Percentiles rank a stretch among this genome's conserved stretches.
Evolutionary conservation across 352 stramenopile genomes (phyloP).

Genomic region (Globisporangium okanoganense): DNA sequence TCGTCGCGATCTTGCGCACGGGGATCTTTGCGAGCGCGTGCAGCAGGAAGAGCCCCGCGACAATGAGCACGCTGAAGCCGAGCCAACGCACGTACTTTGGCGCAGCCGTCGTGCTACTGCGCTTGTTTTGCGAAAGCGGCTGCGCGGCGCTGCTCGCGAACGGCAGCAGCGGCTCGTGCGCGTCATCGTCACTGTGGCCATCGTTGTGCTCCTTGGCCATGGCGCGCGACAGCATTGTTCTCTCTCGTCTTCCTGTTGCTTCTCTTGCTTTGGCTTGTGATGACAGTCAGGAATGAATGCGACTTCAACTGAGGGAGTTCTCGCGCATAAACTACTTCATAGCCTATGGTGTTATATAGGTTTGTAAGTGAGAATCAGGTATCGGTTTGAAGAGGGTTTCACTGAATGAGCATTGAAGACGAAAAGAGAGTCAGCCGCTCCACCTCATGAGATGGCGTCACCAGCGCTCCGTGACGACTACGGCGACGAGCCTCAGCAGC

Average conservation of each 20-base stretch:
- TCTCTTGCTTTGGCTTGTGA: background rate
- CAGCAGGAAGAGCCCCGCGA: constrained; percentile 28
- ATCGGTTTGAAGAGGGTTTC: constrained; percentile 1
- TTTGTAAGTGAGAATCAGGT: background rate
- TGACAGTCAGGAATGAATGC: constrained; percentile 2
- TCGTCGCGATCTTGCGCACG: constrained; percentile 46
- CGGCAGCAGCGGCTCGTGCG: constrained; percentile 17
- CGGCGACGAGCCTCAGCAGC: background rate
- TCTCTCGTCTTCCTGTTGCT: background rate
- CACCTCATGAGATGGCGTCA: background rate
- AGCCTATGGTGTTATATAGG: background rate
- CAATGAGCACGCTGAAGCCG: constrained; percentile 2
- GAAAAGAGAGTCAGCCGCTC: constrained; percentile 8
- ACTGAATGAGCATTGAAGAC: constrained; percentile 2
- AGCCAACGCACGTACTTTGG: constrained; percentile 11
- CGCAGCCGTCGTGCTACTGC: background rate
- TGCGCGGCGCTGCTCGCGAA: constrained; percentile 4
- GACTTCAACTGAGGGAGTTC: constrained; percentile 10
- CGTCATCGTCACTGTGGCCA: constrained; percentile 4
- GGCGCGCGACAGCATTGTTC: constrained; percentile 11
- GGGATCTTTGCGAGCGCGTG: constrained; percentile 48
- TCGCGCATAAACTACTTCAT: background rate
- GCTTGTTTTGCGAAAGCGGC: background rate
- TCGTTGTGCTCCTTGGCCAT: constrained; percentile 16
- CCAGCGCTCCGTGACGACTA: background rate